phyloP scores from a whole-genome alignment of 495 filamentous ascomycete genomes.

The Bryoglossum gracile region DNA sequence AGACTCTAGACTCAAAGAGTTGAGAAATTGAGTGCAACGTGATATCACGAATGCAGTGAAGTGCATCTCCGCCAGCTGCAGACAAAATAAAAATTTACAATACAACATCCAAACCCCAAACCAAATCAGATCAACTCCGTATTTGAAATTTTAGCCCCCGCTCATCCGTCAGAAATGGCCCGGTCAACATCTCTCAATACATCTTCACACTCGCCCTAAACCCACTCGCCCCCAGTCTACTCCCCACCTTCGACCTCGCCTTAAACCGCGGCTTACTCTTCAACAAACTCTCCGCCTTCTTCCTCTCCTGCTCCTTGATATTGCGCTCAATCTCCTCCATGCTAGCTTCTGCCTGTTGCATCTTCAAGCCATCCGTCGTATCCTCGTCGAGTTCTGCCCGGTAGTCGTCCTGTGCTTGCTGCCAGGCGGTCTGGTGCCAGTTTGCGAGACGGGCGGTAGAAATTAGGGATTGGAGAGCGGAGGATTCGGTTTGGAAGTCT shows the following conservation, averaged over 20 bases:
- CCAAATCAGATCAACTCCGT: too few species aligned
- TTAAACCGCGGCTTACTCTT: constrained; percentile 16
- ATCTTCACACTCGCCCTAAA: too few species aligned
- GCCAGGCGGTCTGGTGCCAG: constrained; percentile 43
- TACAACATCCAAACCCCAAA: too few species aligned
- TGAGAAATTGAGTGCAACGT: too few species aligned
- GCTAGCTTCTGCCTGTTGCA: constrained; percentile 3
- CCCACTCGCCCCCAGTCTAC: too few species aligned
- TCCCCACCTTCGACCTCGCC: too few species aligned
- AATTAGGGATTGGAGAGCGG: constrained; percentile 36
- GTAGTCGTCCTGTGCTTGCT: constrained; percentile 18
- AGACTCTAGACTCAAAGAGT: too few species aligned
- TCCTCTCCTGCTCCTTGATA: constrained; percentile 16
- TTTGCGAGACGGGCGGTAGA: constrained; percentile 41
- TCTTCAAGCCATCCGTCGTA: constrained; percentile 15
- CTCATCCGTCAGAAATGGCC: too few species aligned
- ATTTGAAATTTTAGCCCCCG: too few species aligned
- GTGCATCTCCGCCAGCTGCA: too few species aligned
- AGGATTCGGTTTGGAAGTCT: constrained; percentile 40
- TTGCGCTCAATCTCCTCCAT: constrained; percentile 17
- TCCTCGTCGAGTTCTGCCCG: constrained; percentile 14
- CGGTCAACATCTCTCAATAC: background rate
- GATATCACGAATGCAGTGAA: too few species aligned
- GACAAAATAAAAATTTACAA: too few species aligned
- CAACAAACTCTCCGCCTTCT: constrained; percentile 17